Base-by-base conservation (phyloP, 257 asterid species). In the Solanum pinnatisectum region DNA sequence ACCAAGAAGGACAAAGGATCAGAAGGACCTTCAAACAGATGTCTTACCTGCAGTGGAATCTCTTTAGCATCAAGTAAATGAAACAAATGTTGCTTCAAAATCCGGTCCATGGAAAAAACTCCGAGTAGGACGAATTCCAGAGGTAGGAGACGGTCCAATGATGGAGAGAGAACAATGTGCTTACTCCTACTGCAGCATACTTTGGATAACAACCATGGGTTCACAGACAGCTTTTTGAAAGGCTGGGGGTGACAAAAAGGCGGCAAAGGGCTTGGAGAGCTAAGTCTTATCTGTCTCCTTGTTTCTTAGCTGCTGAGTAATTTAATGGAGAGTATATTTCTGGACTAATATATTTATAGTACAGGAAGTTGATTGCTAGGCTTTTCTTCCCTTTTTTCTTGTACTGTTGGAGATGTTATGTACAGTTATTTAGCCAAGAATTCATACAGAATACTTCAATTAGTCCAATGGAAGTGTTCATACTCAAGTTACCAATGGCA, bases 201-300 rank as follows among this genome's bases (percentile, higher is more conserved):
- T 33, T 39, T 46, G 33, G 73, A 84, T 15, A 87, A 68, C 33
- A 90, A 88, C 30, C 88, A 86, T 27, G 89, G 92, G 20, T 78
- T 86, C 44, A 56, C 89, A 84, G 90, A 88, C n/a, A 73, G 15
- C 23, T 73, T 73, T 73, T 73, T 73, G 46, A 73, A 35, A 73
- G 81, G 81, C 13, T 73, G 46, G 98, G 30, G 27, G 46, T 35
- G 81, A 35, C 81, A 20, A 74, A 22, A 89, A 93, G 87, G 87
- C 90, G 95, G n/a, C 91, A 88, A 90, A 91, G 87, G 52, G 92
- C 90, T 40, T 89, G 87, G 33, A 87, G 88, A 32, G 92, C 87
- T 82, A 85, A 90, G 74, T 86, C 90, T 46, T 42, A 71, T 70
- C 42, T 70, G 49, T 87, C 88, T 87, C 71, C 86, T 84, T 60